Evolutionary conservation across 2,329 filamentous ascomycete species (phyloP).

Genomic region (Aspergillus ustus): DNA sequence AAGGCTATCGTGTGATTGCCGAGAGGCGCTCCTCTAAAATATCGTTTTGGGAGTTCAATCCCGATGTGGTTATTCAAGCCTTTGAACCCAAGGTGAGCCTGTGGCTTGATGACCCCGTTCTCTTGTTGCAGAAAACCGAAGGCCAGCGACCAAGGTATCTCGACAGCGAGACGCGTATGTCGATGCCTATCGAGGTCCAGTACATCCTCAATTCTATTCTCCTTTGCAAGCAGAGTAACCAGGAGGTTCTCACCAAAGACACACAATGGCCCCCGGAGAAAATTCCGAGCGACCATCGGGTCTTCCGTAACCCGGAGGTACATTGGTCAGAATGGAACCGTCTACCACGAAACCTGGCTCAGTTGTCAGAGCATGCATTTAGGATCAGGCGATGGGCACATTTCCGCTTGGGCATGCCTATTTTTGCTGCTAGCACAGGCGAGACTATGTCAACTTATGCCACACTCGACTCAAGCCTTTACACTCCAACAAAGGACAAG

Average conservation of each 20-base stretch:
- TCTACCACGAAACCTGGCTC: slow-evolving; percentile 56
- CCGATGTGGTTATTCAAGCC: slow-evolving; percentile 69
- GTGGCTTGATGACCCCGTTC: slow-evolving; percentile 74
- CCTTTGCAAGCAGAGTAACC: slow-evolving; percentile 60
- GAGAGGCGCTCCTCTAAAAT: slow-evolving; percentile 60
- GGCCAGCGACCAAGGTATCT: slow-evolving; percentile 29
- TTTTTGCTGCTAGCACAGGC: slow-evolving; percentile 29
- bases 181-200: slow-evolving; percentile 57
- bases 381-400: slow-evolving; percentile 78
- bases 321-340: slow-evolving; percentile 52
- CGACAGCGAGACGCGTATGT: slow-evolving; percentile 55
- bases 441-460: slow-evolving; percentile 67
- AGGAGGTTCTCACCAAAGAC: slow-evolving; percentile 47
- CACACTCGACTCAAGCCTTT: slow-evolving; percentile 74
- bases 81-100: slow-evolving; percentile 74
- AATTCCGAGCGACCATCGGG: slow-evolving; percentile 67
- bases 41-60: slow-evolving; percentile 68
- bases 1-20: slow-evolving; percentile 77
- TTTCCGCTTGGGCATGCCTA: slow-evolving; percentile 56
- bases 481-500: slow-evolving; percentile 77
- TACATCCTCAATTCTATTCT: slow-evolving; percentile 70
- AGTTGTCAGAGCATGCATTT: slow-evolving; percentile 73
- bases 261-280: slow-evolving; percentile 76
- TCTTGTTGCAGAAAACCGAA: slow-evolving; percentile 56
- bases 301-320: slow-evolving; percentile 55